These are phyloP conservation scores for Nemania diffusa DNA, from an alignment of 2,329 filamentous ascomycete genomes.

Conservation along the genomic window DNA sequence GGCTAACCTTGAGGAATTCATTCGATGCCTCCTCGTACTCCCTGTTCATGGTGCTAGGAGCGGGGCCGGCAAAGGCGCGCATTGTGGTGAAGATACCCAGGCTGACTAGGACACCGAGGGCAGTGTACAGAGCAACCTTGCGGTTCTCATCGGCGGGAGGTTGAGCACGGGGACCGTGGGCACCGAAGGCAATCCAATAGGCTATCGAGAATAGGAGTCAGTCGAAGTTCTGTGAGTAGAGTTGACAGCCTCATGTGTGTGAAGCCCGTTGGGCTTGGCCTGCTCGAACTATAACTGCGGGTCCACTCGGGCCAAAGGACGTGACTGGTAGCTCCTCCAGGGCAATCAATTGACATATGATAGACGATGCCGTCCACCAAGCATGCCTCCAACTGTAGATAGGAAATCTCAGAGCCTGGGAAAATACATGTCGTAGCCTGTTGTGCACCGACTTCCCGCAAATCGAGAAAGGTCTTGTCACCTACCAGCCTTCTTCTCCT, in stretches of 20 bases:
- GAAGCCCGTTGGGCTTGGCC: not conserved
- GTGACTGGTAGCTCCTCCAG: conserved; percentile 17
- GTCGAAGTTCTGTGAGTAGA: conserved; percentile 43
- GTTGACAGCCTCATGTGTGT: conserved; percentile 13
- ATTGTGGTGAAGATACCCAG: conserved; percentile 77
- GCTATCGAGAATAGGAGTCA: conserved; percentile 67
- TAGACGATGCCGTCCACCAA: conserved; percentile 1
- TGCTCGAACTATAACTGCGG: conserved; percentile 29
- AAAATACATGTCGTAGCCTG: not conserved
- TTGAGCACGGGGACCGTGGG: conserved; percentile 89
- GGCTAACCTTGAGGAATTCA: conserved; percentile 88
- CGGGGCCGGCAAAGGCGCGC: conserved; percentile 76
- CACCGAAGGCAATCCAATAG: conserved; percentile 98
- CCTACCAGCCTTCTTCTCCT: conserved; percentile 99
- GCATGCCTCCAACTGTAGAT: not conserved
- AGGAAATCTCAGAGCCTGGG: not conserved
- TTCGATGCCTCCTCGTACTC: conserved; percentile 97
- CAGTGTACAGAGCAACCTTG: conserved; percentile 80
- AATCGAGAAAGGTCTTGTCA: conserved; percentile 48
- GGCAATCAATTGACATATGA: conserved; percentile 15
- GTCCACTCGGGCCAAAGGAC: conserved; percentile 38
- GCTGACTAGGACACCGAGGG: conserved; percentile 73
- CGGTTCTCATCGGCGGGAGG: conserved; percentile 85
- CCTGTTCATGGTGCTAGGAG: conserved; percentile 90
- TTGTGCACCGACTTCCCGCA: not conserved